Conservation (phyloP, 768 basidiomycete species). For the Termitomyces sp. region DNA sequence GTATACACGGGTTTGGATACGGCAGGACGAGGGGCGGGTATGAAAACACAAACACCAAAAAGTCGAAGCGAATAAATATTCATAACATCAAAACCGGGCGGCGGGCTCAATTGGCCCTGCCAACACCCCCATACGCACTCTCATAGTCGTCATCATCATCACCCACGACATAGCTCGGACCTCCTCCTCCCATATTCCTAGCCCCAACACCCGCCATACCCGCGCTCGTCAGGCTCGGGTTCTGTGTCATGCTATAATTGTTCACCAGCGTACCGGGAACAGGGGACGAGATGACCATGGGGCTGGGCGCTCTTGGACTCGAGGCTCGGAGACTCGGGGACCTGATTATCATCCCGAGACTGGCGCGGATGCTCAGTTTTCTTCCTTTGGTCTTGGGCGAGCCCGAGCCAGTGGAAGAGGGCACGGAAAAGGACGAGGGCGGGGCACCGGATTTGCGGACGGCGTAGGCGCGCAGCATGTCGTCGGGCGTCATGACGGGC, state of each 20-base stretch:
- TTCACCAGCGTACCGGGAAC: neutral
- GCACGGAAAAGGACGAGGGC: neutral
- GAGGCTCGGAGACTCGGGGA: no score
- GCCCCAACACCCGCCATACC: conserved; percentile 4
- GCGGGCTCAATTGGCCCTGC: neutral
- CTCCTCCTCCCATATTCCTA: neutral
- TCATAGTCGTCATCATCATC: conserved; percentile 25
- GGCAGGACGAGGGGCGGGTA: no score
- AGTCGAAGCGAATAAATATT: no score
- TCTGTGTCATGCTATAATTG: no score
- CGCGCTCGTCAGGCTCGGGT: neutral
- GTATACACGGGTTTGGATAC: no score
- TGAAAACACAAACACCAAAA: no score
- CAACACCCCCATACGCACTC: conserved; percentile 7
- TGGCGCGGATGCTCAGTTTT: conserved; percentile 9
- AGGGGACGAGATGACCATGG: conserved; percentile 20
- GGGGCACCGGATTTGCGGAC: conserved; percentile 22
- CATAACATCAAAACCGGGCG: no score
- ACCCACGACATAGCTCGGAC: conserved; percentile 19
- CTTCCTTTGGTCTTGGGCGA: conserved; percentile 2
- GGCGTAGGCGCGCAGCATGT: conserved; percentile 74
- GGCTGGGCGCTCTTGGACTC: conserved; percentile 1
- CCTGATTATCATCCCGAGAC: conserved; percentile 10
- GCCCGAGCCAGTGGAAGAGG: neutral
- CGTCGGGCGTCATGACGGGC: conserved; percentile 54